Conservation (phyloP, 257 asterid species). For the Coffea canephora region DNA sequence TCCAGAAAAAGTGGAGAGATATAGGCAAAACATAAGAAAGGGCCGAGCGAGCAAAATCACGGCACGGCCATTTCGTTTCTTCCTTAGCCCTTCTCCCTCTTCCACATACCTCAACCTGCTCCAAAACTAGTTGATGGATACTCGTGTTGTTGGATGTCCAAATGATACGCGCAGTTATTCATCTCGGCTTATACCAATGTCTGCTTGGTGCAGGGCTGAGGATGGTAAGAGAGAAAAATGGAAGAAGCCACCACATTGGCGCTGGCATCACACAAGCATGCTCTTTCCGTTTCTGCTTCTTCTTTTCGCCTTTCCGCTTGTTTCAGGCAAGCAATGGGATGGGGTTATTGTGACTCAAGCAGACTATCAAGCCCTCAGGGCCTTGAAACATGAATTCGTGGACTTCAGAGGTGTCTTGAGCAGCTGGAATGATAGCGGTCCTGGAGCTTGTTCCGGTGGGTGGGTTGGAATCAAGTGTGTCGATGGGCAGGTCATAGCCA, state of each 20-base stretch:
- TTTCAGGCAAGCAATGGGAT: conserved; percentile 36
- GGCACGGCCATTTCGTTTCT: background rate
- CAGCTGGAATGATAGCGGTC: conserved; percentile 66
- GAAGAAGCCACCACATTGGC: conserved; percentile 13
- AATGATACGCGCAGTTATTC: background rate
- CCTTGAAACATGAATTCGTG: conserved; percentile 41
- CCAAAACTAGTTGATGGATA: conserved; percentile 17
- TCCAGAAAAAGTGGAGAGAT: conserved; percentile 21
- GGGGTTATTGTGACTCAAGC: conserved; percentile 43
- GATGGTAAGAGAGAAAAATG: conserved; percentile 21
- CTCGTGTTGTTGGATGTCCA: no score
- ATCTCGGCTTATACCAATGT: background rate
- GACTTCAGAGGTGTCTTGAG: conserved; percentile 52
- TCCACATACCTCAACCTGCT: background rate
- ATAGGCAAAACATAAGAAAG: conserved; percentile 1
- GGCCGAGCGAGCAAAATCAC: background rate
- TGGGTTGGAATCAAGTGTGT: conserved; percentile 88
- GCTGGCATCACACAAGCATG: conserved; percentile 7
- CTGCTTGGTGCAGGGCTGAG: conserved; percentile 15
- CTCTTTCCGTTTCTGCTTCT: conserved; percentile 28
- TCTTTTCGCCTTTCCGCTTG: conserved; percentile 19
- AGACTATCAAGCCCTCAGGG: conserved; percentile 48
- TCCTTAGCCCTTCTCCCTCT: background rate
- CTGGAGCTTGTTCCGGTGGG: conserved; percentile 64
- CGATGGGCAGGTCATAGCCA: conserved; percentile 57